Conservation (phyloP, 78 protist species). For the Emiliania huxleyi region DNA sequence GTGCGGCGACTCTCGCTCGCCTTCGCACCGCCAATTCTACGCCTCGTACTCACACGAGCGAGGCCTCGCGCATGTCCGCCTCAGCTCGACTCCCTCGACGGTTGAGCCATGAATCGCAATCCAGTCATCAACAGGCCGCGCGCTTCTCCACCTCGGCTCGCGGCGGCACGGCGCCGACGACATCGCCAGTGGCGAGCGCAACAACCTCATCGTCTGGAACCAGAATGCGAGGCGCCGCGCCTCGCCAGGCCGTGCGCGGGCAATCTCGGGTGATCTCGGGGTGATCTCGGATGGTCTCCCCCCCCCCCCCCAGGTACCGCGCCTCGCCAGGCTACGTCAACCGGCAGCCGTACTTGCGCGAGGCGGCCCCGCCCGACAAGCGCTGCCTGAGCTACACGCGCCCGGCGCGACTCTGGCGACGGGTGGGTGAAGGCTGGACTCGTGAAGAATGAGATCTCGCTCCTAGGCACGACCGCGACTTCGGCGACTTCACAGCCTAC, state of each 20-base stretch:
- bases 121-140: background rate
- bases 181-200: constrained; percentile 60
- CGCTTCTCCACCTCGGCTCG: background rate
- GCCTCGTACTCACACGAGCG: too few species aligned
- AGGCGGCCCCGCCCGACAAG: background rate
- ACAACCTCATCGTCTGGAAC: constrained; percentile 72
- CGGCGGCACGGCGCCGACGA: constrained; percentile 72
- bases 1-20: too few species aligned
- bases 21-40: too few species aligned
- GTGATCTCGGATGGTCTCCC: too few species aligned
- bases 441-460: too few species aligned
- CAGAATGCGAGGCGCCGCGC: background rate
- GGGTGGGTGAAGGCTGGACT: too few species aligned
- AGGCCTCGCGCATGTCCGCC: background rate
- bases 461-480: constrained; percentile 23
- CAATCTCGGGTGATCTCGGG: too few species aligned
- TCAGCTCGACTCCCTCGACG: background rate
- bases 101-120: background rate
- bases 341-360: background rate
- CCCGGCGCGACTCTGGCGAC: too few species aligned
- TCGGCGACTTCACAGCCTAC: too few species aligned
- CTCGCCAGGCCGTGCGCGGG: background rate
- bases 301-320: background rate
- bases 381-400: background rate
- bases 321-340: background rate